These are phyloP conservation scores for Chrysochromulina tobinii DNA, from an alignment of 78 protist genomes.

Conservation along the genomic window DNA sequence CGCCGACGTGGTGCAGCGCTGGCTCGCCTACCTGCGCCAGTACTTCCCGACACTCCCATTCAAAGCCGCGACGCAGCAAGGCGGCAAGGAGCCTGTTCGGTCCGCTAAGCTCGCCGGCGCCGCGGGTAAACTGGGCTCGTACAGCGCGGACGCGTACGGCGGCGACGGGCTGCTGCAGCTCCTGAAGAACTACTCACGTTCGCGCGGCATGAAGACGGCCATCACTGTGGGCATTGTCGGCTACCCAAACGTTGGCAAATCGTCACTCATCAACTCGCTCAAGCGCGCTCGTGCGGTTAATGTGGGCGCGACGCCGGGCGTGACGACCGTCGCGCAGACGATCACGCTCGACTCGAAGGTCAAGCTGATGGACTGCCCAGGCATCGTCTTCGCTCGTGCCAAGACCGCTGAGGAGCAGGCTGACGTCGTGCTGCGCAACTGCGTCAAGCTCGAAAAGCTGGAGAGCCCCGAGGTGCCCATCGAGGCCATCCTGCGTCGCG, in stretches of 20 bases:
- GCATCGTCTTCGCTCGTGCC: constrained; percentile 74
- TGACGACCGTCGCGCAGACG: constrained; percentile 58
- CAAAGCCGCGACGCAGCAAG: constrained; percentile 61
- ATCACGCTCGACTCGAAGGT: constrained; percentile 82
- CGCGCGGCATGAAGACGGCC: constrained; percentile 69
- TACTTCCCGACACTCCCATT: constrained; percentile 84
- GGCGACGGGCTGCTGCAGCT: constrained; percentile 38
- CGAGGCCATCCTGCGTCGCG: constrained; percentile 5
- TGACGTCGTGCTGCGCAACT: constrained; percentile 43
- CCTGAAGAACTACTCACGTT: constrained; percentile 81
- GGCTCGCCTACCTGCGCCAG: constrained; percentile 76
- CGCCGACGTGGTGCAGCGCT: constrained; percentile 49
- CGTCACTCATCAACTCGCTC: constrained; percentile 92
- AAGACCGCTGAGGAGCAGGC: constrained; percentile 6
- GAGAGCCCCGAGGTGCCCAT: constrained; percentile 23
- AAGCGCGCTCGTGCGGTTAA: constrained; percentile 73
- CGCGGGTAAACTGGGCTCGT: neutral
- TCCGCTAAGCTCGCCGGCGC: too few species aligned
- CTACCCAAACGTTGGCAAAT: constrained; percentile 97
- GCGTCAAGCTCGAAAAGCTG: constrained; percentile 37
- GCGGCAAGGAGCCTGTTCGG: neutral
- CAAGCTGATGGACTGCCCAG: constrained; percentile 95
- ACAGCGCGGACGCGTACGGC: neutral
- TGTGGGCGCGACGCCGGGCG: constrained; percentile 48
- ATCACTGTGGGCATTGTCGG: constrained; percentile 87